phyloP scores from a whole-genome alignment of 108 stramenopile genomes.

The Pseudonitzschia delicatissima region DNA sequence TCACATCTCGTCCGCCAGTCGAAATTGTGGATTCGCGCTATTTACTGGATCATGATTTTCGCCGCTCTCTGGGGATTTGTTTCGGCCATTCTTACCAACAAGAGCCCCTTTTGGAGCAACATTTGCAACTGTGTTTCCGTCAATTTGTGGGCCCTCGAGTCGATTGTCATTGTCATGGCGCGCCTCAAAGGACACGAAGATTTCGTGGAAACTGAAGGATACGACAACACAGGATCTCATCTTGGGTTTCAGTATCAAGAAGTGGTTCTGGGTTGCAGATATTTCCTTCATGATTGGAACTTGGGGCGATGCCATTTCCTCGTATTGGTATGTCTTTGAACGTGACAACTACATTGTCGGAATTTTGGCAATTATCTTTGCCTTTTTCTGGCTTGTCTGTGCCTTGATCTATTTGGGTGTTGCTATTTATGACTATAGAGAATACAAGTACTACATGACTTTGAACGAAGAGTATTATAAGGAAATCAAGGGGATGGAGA shows the following conservation, averaged over 20 bases:
- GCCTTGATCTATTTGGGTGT: background rate
- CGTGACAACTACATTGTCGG: background rate
- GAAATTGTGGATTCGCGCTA: background rate
- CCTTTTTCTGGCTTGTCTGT: conserved; percentile 1
- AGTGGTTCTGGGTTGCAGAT: conserved; percentile 3
- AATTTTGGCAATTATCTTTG: background rate
- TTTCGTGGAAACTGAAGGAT: background rate
- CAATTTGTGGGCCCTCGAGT: conserved; percentile 3
- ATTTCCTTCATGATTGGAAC: conserved; percentile 14
- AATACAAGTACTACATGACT: conserved; percentile 1
- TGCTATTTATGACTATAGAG: background rate
- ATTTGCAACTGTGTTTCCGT: background rate
- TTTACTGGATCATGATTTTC: conserved; percentile 2
- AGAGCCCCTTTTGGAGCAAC: background rate
- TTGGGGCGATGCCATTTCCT: background rate
- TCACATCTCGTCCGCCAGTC: background rate
- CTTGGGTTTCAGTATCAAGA: background rate
- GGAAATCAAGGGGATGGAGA: background rate
- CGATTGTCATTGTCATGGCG: background rate
- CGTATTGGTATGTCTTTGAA: conserved; percentile 10
- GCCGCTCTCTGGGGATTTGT: conserved; percentile 12
- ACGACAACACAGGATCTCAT: background rate
- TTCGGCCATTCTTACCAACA: background rate
- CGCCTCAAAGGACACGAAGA: background rate
- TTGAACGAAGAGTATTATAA: background rate